Evolutionary conservation across 345 rosid genomes (phyloP).

Genomic region (Gossypium thurberi): DNA sequence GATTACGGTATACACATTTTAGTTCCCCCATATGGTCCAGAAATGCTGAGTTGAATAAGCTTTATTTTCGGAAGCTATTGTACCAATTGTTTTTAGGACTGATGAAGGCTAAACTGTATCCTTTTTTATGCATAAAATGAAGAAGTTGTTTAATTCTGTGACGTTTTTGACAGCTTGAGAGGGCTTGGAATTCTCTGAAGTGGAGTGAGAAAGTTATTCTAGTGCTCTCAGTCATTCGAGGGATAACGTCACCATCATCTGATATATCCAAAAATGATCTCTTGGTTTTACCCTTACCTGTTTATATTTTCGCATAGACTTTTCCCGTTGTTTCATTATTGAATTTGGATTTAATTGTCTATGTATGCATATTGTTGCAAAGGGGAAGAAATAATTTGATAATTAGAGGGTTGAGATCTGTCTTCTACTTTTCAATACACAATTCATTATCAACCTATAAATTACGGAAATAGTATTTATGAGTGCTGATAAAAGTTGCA

Average conservation of each 20-base stretch:
- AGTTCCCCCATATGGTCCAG: not conserved
- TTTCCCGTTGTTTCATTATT: not conserved
- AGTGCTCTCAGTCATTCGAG: conserved; percentile 40
- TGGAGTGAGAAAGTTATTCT: conserved; percentile 52
- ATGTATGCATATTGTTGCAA: not conserved
- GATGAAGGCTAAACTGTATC: not conserved
- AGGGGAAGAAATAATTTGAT: not conserved
- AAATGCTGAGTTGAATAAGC: not conserved
- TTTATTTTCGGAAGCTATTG: not conserved
- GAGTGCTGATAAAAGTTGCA: not conserved
- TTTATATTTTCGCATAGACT: not conserved
- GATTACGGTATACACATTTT: conserved; percentile 45
- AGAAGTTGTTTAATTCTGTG: not conserved
- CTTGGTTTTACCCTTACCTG: conserved; percentile 19
- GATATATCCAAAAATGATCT: conserved; percentile 28
- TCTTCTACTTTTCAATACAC: not conserved
- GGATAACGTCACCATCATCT: conserved; percentile 48
- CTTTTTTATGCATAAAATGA: not conserved
- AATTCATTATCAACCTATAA: not conserved
- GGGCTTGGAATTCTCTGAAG: conserved; percentile 70
- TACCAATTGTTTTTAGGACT: not conserved
- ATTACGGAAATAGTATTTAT: not conserved
- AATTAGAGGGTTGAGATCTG: too few relatives aligned
- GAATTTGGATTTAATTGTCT: not conserved
- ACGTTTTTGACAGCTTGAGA: conserved; percentile 45